phyloP scores from a whole-genome alignment of 2,329 filamentous ascomycete species.

The Penicillium oxalicum region DNA sequence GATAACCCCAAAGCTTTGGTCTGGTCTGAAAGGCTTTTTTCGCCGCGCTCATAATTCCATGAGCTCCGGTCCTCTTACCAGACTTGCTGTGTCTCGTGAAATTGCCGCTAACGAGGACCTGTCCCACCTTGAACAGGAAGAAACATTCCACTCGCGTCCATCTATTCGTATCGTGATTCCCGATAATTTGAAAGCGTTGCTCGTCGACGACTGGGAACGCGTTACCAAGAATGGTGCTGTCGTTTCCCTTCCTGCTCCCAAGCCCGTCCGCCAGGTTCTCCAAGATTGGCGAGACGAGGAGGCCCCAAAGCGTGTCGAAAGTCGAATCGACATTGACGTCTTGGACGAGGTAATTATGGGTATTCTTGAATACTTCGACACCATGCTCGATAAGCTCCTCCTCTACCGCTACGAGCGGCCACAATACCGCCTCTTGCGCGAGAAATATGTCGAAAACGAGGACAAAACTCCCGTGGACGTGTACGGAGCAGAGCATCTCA shows the following conservation, averaged over 20 bases:
- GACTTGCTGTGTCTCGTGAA: background rate
- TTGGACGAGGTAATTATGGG: conserved; percentile 84
- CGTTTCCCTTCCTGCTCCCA: conserved; percentile 71
- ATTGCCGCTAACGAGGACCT: background rate
- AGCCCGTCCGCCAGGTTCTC: conserved; percentile 70
- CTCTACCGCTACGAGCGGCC: conserved; percentile 90
- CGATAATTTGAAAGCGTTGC: conserved; percentile 80
- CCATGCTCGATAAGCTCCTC: conserved; percentile 76
- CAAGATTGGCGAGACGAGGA: conserved; percentile 72
- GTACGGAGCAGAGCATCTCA: conserved; percentile 88
- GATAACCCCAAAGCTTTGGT: too few species aligned
- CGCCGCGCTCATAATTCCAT: too few species aligned
- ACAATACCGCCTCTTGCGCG: conserved; percentile 74
- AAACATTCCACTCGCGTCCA: conserved; percentile 74
- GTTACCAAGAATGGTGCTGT: conserved; percentile 92
- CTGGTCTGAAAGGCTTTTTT: too few species aligned
- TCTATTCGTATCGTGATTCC: conserved; percentile 82
- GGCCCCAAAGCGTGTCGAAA: conserved; percentile 56
- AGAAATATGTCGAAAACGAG: conserved; percentile 59
- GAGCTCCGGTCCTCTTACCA: background rate
- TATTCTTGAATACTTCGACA: conserved; percentile 90
- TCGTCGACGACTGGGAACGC: conserved; percentile 99
- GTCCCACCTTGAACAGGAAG: conserved; percentile 58
- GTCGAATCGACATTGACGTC: conserved; percentile 65
- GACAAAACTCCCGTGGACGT: conserved; percentile 70